Conservation (phyloP, 2,329 filamentous ascomycete species). For the Fusarium sp. region DNA sequence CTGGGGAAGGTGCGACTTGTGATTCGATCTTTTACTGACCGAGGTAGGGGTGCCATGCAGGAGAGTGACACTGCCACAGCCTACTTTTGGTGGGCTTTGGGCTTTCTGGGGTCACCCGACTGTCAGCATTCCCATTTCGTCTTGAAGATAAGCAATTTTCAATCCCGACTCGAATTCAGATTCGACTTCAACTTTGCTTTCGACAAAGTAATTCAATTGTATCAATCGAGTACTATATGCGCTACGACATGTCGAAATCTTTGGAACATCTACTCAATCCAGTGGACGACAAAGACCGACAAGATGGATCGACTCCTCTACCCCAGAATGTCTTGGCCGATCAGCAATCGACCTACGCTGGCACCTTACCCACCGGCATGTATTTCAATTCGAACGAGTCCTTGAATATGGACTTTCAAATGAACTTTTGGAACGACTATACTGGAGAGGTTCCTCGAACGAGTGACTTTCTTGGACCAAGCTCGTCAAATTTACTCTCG, state of each 20-base stretch:
- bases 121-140: background rate
- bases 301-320: accelerated
- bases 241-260: background rate
- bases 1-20: background rate
- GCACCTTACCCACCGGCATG: accelerated
- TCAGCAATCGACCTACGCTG: background rate
- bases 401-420: background rate
- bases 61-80: background rate
- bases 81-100: background rate
- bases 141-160: background rate
- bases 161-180: background rate
- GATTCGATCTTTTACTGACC: conserved; percentile 4
- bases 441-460: background rate
- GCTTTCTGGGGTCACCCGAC: background rate
- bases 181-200: background rate
- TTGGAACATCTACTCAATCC: conserved; percentile 9
- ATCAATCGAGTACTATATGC: accelerated
- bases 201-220: background rate
- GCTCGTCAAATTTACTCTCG: background rate
- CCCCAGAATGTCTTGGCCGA: accelerated
- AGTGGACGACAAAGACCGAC: background rate
- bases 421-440: background rate
- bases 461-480: background rate
- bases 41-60: background rate
- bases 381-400: accelerated